phyloP scores from a whole-genome alignment of 106 monocot species.

The Acorus gramineus region DNA sequence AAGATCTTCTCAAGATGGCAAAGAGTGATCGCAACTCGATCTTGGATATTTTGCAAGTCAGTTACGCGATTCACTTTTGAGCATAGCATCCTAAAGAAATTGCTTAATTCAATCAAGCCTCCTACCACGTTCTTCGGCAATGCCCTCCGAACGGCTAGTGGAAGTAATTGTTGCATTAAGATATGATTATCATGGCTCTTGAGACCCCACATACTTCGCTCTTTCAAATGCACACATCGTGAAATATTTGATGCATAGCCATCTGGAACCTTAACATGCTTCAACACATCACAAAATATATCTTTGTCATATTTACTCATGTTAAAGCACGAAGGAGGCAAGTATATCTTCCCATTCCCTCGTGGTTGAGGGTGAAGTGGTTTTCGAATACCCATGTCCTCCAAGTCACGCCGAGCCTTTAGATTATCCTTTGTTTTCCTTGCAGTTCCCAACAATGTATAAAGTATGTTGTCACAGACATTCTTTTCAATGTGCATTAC shows the following conservation, averaged over 20 bases:
- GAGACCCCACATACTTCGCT: neutral
- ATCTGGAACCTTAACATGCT: neutral
- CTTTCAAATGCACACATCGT: neutral
- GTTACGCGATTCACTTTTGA: neutral
- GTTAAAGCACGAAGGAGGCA: neutral
- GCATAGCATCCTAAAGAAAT: neutral
- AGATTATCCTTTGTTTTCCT: neutral
- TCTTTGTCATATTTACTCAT: neutral
- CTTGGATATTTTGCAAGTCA: neutral
- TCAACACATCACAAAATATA: neutral
- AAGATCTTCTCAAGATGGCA: slow-evolving; percentile 1
- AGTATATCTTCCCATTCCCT: neutral
- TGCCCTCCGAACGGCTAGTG: neutral
- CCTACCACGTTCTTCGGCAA: neutral
- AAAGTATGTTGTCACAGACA: neutral
- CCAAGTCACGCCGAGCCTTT: neutral
- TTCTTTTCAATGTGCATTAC: neutral
- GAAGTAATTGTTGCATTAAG: slow-evolving; percentile 2
- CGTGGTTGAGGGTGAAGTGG: neutral
- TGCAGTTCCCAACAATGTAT: neutral
- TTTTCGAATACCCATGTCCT: neutral
- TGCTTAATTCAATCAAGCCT: neutral
- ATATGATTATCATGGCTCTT: slow-evolving; percentile 5
- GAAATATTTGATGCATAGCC: neutral
- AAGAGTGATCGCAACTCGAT: neutral